Percentiles rank a stretch among this genome's conserved stretches.
Conservation (phyloP, 2,329 filamentous ascomycete genomes). For the Aureobasidium lini region DNA sequence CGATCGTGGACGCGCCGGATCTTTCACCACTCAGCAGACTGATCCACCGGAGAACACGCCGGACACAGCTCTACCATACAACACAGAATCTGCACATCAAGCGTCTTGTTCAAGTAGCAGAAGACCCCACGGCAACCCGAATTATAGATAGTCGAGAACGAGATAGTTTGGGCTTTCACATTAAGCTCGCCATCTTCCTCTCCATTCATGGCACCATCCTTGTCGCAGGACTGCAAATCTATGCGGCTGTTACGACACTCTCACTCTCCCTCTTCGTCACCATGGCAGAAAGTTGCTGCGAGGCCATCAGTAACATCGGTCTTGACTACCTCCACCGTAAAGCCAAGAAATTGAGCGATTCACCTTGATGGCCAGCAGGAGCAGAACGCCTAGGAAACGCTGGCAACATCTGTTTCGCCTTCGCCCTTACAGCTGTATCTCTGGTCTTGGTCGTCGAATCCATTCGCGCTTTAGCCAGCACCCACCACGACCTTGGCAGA, state of each 20-base stretch:
- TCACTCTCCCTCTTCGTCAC: not conserved
- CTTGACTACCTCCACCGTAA: not conserved
- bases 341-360: not conserved
- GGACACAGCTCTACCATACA: not conserved
- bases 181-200: not conserved
- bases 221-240: not conserved
- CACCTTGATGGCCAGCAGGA: not conserved
- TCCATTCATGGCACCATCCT: not conserved
- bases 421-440: not conserved
- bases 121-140: not conserved
- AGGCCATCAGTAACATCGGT: not conserved
- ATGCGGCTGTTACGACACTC: not conserved
- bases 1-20: not conserved
- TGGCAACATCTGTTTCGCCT: not conserved
- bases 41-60: not conserved
- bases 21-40: not conserved
- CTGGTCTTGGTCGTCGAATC: not conserved
- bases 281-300: not conserved
- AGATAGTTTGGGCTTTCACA: not conserved
- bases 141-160: not conserved
- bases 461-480: not conserved
- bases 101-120: not conserved
- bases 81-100: not conserved
- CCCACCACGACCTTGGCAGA: not conserved
- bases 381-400: not conserved